Evolutionary conservation across 2,329 filamentous ascomycete species (phyloP).

Genomic region (Trichophyton schoenleinii): DNA sequence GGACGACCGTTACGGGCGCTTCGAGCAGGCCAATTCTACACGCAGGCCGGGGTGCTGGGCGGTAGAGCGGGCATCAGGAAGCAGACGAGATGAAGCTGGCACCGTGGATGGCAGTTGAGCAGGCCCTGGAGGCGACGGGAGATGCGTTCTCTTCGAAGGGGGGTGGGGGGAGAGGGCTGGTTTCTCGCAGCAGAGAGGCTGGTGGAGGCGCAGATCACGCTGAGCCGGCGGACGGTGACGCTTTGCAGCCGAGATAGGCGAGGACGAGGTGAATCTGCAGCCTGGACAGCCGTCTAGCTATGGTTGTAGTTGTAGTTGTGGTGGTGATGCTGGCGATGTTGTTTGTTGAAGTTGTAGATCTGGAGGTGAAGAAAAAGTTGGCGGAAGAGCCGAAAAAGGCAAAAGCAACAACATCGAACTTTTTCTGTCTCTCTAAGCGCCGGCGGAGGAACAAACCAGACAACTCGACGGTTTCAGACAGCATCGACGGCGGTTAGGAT

Average conservation of each 20-base stretch:
- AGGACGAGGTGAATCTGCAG: too few relatives aligned
- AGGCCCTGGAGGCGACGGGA: not conserved
- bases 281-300: not conserved
- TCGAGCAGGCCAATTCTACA: not conserved
- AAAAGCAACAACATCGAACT: not conserved
- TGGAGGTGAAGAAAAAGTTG: not conserved
- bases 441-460: not conserved
- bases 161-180: not conserved
- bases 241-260: too few relatives aligned
- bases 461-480: not conserved
- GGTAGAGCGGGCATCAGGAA: conserved; percentile 1
- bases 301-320: not conserved
- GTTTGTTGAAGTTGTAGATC: not conserved
- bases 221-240: not conserved
- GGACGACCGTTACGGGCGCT: not conserved
- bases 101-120: conserved; percentile 3
- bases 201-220: conserved; percentile 10
- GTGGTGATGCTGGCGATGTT: not conserved
- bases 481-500: not conserved
- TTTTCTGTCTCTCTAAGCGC: not conserved
- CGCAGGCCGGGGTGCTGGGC: not conserved
- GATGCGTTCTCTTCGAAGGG: not conserved
- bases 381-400: not conserved
- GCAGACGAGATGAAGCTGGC: conserved; percentile 12
- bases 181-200: conserved; percentile 6